Base-by-base conservation (phyloP, 2,329 filamentous ascomycete genomes). In the Lasiodiplodia gonubiensis region DNA sequence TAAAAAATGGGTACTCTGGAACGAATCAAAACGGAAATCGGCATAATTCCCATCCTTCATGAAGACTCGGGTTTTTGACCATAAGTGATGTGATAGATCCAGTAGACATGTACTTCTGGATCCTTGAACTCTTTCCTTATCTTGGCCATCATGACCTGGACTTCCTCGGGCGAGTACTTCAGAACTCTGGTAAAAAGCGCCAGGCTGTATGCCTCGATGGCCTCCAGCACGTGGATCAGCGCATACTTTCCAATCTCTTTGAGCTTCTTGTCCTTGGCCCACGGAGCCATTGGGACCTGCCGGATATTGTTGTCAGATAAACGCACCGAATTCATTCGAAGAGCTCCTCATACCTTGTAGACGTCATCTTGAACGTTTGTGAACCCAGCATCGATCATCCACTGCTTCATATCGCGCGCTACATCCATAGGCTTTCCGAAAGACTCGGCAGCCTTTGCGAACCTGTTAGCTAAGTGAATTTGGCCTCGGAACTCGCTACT, bases 311-410 rank as follows among this genome's bases (percentile, higher is more conserved):
- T 8, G 3, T 33, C 30, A 33, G 30, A 33, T 1, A 33, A 33
- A 2, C 30, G 30, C 8, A 8, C 30, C 10, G 10, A 8, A 8
- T 33, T 33, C 8, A 10, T 33, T 33, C 30, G 30, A 16, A n/a
- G 4, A 16, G 12, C 6, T 14, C 2, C 25, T 25, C 23, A 30
- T 30, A 60, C 6, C 60, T 74, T 75, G 70, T 70, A 74, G 10
- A 83, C 71, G 2, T 80, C 76, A 71, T 86, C 82, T 0, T 75
- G 75, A 0, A 89, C 81, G 65, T 87, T 80, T 55, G 80, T 76
- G 70, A 88, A 88, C 0, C 87, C 87, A 0, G 82, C 84, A 11
- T 84, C 82, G 2, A 76, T 75, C 71, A 88, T 79, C 66, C 82
- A 80, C 48, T 77, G 73, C 69, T 80, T 77, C 49, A 81, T 76